Base-by-base conservation (phyloP, 2,329 filamentous ascomycete species). In the Fusarium sp. region DNA sequence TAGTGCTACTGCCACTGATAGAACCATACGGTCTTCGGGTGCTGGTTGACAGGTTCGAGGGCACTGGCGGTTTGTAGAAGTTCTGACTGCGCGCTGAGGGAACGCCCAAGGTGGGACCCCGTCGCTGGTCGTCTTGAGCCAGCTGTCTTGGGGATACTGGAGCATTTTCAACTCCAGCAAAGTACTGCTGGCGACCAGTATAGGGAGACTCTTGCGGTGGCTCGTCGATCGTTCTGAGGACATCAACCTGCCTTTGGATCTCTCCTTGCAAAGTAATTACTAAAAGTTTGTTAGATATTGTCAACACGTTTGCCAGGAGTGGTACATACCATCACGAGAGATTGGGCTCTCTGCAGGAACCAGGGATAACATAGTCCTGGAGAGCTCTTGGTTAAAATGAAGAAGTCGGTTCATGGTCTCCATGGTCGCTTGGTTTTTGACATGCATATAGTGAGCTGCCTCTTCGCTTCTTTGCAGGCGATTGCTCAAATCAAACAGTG, bases 71-170 rank as follows among this genome's bases (percentile, higher is more conserved):
- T 29, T 93, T 90, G 78, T 95, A 92, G 74, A 91, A 89, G 75
- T 75, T 76, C 51, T 88, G 89, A 66, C 86, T 83, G 69, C 89
- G 87, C 45, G 86, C 81, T 67, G 87, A 84, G 55, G 87, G 85
- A 52, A 90, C 86, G 58, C 88, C 85, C 52, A 94, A 84, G 53
- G 91, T 94, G 25, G 86, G 86, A 51, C 92, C 87, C 65, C 94
- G 90, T 69, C 94, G 91, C 58, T 90, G 88, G 64, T 97, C 95
- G 75, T 97, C 94, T 76, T 94, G 92, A 12, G 94, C 89, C 70
- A 94, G 83, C 80, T 97, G 94, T 68, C 94, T 90, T 22, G 95
- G 95, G 43, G 95, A 98, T 41, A 97, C 87, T 13, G 94, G 94
- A 2, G 91, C 88, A 65, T 92, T 90, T 68, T 94, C 92, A 25